Base-by-base conservation (phyloP, 1,284 basidiomycete species). In the Tilletia walkeri region DNA sequence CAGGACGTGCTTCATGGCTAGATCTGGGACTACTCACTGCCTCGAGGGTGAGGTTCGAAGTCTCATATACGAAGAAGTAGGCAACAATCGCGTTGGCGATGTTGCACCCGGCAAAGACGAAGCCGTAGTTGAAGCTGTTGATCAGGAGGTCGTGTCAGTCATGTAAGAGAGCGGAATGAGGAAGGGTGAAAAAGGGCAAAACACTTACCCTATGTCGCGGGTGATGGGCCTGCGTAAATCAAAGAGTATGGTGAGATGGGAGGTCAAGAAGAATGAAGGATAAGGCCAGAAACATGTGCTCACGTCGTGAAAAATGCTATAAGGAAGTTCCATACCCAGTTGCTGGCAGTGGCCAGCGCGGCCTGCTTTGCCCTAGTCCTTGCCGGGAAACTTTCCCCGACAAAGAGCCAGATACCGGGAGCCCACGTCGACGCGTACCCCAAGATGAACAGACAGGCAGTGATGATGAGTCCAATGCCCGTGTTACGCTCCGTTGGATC, bases 11-110 rank as follows among this genome's bases (percentile, higher is more conserved):
- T 30, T 30, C 24, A 30, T 30, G 24, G 24, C 24, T 2, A 30
- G 24, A 30, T 30, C 24, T 45, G 41, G 41, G 41, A 45, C 41
- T 30, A 53, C 50, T 30, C 24, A 53, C 50, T 72, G 85, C 86
- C 84, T 92, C 91, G 41, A 92, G 86, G 10, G 88, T 88, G 67
- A 92, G 86, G 75, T 89, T 87, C 6, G 88, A 87, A 14, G 89
- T 89, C 80, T 92, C 91, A 85, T 92, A 92, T 2, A 92, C 86
- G 88, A 91, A 92, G 80, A 91, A 86, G 82, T 86, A 91, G 5
- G 91, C 91, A 73, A 92, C 85, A 63, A 89, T 76, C 6, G 89
- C 89, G 66, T 88, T 89, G 12, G 75, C 75, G 56, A 83, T 65
- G 70, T 85, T 85, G 70, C 82, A 84, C 9, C 88, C 87, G 5